These are phyloP conservation scores for Lachnellula subtilissima DNA, from an alignment of 2,329 filamentous ascomycete genomes.

Conservation along the genomic window DNA sequence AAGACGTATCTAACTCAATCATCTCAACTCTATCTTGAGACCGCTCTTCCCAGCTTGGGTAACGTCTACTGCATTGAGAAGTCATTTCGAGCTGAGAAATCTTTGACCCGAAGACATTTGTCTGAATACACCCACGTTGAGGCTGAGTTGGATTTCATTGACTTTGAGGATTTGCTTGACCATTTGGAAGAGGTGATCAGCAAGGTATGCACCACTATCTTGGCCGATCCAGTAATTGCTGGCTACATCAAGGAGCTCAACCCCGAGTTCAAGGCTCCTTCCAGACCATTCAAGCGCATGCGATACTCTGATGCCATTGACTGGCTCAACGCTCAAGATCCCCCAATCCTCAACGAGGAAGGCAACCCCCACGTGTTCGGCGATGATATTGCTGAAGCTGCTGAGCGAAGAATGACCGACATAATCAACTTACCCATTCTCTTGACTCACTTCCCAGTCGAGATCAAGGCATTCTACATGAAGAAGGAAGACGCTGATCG, in stretches of 20 bases:
- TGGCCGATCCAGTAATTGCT: conserved; percentile 69
- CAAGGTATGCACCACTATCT: conserved; percentile 62
- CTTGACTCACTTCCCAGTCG: conserved; percentile 92
- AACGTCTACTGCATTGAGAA: conserved; percentile 98
- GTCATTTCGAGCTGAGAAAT: conserved; percentile 97
- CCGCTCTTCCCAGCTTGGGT: conserved; percentile 81
- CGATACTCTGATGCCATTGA: conserved; percentile 89
- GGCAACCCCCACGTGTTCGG: conserved; percentile 86
- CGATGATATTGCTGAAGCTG: conserved; percentile 96
- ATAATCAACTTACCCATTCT: conserved; percentile 93
- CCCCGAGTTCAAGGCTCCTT: conserved; percentile 78
- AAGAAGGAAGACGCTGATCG: conserved; percentile 74
- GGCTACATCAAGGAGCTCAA: conserved; percentile 79
- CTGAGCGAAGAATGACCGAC: conserved; percentile 95
- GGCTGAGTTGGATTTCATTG: conserved; percentile 93
- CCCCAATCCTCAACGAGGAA: conserved; percentile 82
- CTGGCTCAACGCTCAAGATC: conserved; percentile 83
- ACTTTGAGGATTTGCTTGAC: conserved; percentile 78
- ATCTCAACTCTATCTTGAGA: conserved; percentile 96
- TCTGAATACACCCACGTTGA: conserved; percentile 97
- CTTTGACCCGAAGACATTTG: conserved; percentile 85
- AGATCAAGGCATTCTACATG: conserved; percentile 99
- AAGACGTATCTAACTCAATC: conserved; percentile 93
- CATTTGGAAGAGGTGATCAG: conserved; percentile 74
- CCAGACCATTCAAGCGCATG: conserved; percentile 90